Evolutionary conservation across 176 grass and related monocot species (phyloP).

Genomic region (Hordeum marinum): DNA sequence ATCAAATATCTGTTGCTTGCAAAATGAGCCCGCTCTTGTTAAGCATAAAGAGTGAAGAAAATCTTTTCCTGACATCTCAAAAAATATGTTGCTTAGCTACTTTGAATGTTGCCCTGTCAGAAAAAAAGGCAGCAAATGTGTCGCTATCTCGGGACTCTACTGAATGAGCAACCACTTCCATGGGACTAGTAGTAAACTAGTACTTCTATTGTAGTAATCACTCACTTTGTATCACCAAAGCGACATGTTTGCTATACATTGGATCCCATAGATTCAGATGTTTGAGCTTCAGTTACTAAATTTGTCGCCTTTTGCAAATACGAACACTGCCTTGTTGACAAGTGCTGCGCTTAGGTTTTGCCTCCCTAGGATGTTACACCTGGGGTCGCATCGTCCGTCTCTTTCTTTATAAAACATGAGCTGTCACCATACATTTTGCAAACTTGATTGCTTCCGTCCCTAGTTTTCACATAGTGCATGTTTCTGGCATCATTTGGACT

Average conservation of each 20-base stretch:
- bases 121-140: background rate
- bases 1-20: background rate
- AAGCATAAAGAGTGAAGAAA: background rate
- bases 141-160: background rate
- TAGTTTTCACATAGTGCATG: conserved; percentile 26
- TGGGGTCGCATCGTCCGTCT: background rate
- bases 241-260: background rate
- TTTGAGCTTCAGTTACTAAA: background rate
- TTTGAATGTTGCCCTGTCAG: background rate
- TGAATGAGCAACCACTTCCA: background rate
- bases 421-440: conserved; percentile 34
- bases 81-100: background rate
- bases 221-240: background rate
- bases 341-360: background rate
- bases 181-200: background rate
- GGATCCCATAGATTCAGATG: background rate
- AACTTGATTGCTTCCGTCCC: conserved; percentile 25
- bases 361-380: conserved; percentile 1
- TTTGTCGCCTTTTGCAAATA: background rate
- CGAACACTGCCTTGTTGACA: background rate
- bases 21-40: background rate
- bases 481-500: conserved; percentile 38
- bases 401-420: background rate
- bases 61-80: background rate
- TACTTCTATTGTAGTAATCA: no score